These are phyloP conservation scores for Coemansia sp. DNA, from an alignment of 192 early-diverging fungal species.

Conservation along the genomic window DNA sequence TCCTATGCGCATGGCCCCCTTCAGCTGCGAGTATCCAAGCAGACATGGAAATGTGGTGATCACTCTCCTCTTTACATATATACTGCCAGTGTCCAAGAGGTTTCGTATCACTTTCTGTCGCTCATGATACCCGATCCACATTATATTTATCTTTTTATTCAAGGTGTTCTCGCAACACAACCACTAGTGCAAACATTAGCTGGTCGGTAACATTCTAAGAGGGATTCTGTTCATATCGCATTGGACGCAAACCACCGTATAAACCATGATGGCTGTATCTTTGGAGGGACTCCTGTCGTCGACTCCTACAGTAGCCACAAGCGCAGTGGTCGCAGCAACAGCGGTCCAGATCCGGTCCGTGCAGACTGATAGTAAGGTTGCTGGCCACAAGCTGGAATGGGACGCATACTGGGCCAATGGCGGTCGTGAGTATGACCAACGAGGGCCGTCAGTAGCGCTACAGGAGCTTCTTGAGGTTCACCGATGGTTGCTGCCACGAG, in stretches of 20 bases:
- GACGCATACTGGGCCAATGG: conserved; percentile 28
- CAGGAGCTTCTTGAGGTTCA: conserved; percentile 43
- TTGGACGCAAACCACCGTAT: neutral
- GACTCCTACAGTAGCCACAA: neutral
- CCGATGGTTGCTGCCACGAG: conserved; percentile 46
- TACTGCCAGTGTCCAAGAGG: neutral
- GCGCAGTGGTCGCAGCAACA: neutral
- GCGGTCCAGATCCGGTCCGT: conserved; percentile 1
- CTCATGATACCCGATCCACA: neutral
- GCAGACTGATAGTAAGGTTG: neutral
- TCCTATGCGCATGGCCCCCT: neutral
- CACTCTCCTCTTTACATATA: neutral
- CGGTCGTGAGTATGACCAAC: conserved; percentile 14
- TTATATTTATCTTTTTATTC: neutral
- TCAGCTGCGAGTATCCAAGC: neutral
- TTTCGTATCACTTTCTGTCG: no score
- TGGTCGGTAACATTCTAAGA: neutral
- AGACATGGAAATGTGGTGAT: neutral
- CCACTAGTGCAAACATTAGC: neutral
- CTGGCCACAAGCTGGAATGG: conserved; percentile 25
- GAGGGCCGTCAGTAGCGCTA: conserved; percentile 35
- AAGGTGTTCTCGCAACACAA: neutral
- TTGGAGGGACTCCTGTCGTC: conserved; percentile 18
- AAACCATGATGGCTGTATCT: conserved; percentile 36
- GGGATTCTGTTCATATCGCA: neutral